These are phyloP conservation scores for Tetragonia tetragonoides DNA, from an alignment of 148 eudicot genomes.

Conservation along the genomic window DNA sequence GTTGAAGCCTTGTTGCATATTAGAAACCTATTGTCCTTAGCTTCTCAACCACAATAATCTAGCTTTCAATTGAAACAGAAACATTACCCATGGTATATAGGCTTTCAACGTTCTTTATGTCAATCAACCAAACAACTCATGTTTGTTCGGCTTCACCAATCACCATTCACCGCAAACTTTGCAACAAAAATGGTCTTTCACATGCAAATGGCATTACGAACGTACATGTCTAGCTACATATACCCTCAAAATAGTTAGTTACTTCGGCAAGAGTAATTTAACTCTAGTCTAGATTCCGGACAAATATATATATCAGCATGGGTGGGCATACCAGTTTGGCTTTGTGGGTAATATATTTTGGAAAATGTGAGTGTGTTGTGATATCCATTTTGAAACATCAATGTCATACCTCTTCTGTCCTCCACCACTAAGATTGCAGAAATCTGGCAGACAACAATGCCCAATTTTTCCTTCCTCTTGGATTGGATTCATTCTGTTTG, in stretches of 20 bases:
- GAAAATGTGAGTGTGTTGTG: not conserved
- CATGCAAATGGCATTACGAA: conserved; percentile 13
- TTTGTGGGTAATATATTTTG: too few relatives aligned
- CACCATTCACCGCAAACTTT: conserved; percentile 10
- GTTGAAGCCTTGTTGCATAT: too few relatives aligned
- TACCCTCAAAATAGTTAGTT: too few relatives aligned
- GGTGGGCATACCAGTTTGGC: too few relatives aligned
- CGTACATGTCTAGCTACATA: not conserved
- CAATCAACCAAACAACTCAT: not conserved
- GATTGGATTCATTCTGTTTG: conserved; percentile 19
- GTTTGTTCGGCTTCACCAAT: not conserved
- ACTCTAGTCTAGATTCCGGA: too few relatives aligned
- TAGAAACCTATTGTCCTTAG: too few relatives aligned
- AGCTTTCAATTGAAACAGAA: too few relatives aligned
- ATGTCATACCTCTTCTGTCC: not conserved
- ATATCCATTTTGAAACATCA: not conserved
- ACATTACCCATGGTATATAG: not conserved
- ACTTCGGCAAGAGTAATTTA: too few relatives aligned
- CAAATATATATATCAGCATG: too few relatives aligned
- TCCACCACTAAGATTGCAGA: conserved; percentile 14
- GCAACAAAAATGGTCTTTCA: conserved; percentile 3
- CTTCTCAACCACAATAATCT: too few relatives aligned
- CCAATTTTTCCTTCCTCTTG: not conserved
- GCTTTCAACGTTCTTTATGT: not conserved
- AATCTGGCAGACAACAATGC: conserved; percentile 16